These are phyloP conservation scores for Globisporangium cederbergense DNA, from an alignment of 352 stramenopile species.

Conservation along the genomic window DNA sequence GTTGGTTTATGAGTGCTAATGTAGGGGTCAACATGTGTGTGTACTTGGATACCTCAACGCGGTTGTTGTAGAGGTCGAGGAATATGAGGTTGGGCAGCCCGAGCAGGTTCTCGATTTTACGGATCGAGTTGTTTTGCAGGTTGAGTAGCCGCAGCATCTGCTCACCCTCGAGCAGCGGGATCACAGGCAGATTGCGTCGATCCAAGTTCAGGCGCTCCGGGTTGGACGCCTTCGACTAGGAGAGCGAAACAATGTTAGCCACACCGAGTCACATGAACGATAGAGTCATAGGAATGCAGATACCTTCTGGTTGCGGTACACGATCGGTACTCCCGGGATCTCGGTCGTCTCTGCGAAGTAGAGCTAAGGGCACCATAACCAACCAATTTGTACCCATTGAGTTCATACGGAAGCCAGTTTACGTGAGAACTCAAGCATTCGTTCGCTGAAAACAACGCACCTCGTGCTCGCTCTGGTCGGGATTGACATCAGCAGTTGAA, in stretches of 20 bases:
- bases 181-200: slow-evolving; percentile 67
- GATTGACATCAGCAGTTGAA: slow-evolving; percentile 9
- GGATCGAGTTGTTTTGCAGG: slow-evolving; percentile 90
- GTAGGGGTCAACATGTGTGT: background rate
- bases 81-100: slow-evolving; percentile 91
- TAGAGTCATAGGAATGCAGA: too few species aligned
- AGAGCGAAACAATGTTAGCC: background rate
- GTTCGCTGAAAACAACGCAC: slow-evolving; percentile 9
- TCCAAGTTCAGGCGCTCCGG: slow-evolving; percentile 90
- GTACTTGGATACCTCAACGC: slow-evolving; percentile 54
- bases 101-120: slow-evolving; percentile 77
- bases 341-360: slow-evolving; percentile 74
- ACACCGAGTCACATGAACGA: too few species aligned
- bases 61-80: slow-evolving; percentile 92
- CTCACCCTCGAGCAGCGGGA: slow-evolving; percentile 88
- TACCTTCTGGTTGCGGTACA: slow-evolving; percentile 73
- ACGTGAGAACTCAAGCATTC: background rate
- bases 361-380: slow-evolving; percentile 29
- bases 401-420: too few species aligned
- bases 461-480: slow-evolving; percentile 40
- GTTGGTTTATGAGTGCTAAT: background rate
- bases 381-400: background rate
- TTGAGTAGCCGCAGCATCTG: slow-evolving; percentile 88
- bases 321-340: slow-evolving; percentile 62
- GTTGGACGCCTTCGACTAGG: slow-evolving; percentile 58